phyloP scores from a whole-genome alignment of 164 flowering plant genomes.

The Cinnamomum chago region DNA sequence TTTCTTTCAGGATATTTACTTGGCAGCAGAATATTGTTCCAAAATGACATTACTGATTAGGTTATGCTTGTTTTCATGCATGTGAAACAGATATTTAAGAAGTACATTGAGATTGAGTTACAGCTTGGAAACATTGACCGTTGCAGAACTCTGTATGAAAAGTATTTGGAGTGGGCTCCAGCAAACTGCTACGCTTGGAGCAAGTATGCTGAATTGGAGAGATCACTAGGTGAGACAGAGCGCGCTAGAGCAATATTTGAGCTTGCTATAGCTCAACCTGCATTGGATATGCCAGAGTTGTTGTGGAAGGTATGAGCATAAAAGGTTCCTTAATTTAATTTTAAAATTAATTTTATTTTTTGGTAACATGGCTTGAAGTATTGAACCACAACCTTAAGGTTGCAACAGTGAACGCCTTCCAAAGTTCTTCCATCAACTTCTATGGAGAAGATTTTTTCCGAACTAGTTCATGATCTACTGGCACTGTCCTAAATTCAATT shows the following conservation, averaged over 20 bases:
- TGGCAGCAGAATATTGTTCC: neutral
- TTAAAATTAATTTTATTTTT: no score
- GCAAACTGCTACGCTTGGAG: conserved; percentile 98
- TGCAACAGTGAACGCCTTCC: neutral
- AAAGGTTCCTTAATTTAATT: no score
- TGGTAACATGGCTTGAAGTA: neutral
- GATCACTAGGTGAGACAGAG: conserved; percentile 70
- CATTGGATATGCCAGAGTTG: conserved; percentile 92
- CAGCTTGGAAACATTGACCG: conserved; percentile 84
- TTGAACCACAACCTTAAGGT: neutral
- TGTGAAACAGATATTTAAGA: conserved; percentile 72
- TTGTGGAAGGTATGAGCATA: conserved; percentile 80
- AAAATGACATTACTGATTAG: neutral
- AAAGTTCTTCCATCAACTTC: neutral
- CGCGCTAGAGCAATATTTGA: conserved; percentile 85
- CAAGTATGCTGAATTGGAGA: conserved; percentile 86
- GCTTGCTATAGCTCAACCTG: conserved; percentile 88
- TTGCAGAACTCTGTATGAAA: conserved; percentile 78
- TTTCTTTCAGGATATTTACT: neutral
- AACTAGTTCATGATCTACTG: no score
- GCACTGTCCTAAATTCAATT: no score
- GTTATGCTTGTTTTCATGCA: conserved; percentile 8
- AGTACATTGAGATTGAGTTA: conserved; percentile 91
- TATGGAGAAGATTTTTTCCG: neutral
- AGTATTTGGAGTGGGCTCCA: conserved; percentile 90